These are phyloP conservation scores for Artomyces pyxidatus DNA, from an alignment of 768 basidiomycete species.

Conservation along the genomic window DNA sequence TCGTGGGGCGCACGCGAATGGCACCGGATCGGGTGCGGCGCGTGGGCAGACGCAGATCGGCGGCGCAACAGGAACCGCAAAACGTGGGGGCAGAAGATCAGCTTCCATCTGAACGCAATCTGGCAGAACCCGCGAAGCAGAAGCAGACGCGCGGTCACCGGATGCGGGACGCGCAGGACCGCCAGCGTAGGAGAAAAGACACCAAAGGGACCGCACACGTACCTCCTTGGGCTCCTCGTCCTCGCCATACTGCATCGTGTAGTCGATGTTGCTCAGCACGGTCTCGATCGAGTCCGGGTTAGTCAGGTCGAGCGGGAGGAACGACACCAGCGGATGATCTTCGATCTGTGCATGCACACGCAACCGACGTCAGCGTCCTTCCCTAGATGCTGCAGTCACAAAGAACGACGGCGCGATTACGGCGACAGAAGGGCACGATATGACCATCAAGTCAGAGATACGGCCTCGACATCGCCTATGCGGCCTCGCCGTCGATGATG, in stretches of 20 bases:
- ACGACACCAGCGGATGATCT: conserved; percentile 96
- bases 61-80: not conserved
- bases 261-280: conserved; percentile 93
- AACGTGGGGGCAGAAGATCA: not conserved
- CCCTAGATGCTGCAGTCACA: no score
- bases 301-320: conserved; percentile 89
- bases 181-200: not conserved
- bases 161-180: not conserved
- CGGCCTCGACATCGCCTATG: no score
- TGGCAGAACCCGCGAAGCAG: conserved; percentile 3
- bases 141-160: conserved; percentile 4
- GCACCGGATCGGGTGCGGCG: not conserved
- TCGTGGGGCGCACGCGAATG: not conserved
- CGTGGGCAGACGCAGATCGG: not conserved
- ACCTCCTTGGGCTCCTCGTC: conserved; percentile 97
- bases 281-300: conserved; percentile 84
- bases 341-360: conserved; percentile 86
- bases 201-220: conserved; percentile 13
- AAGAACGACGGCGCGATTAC: not conserved
- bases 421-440: not conserved
- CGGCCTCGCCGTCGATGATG: no score
- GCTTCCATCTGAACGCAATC: conserved; percentile 3
- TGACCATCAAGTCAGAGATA: no score
- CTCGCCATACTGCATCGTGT: conserved; percentile 97
- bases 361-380: no score